Evolutionary conservation across 1,139 yeast genomes (phyloP).

Genomic region (Yamadazyma sp.): DNA sequence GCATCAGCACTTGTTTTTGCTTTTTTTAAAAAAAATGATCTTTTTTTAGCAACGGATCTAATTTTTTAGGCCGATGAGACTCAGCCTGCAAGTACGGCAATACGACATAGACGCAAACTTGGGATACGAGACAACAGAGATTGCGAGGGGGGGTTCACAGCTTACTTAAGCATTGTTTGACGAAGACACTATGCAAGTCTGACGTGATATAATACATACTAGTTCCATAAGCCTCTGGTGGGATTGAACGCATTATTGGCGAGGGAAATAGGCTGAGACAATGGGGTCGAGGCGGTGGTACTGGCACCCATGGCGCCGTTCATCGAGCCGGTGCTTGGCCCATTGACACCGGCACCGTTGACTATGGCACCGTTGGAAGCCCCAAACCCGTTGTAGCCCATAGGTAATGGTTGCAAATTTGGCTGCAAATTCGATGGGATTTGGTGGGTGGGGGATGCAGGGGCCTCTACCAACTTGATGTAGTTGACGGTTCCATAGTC

Average conservation of each 20-base stretch:
- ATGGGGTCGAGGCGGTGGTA: neutral
- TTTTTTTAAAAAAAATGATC: neutral
- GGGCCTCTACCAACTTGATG: constrained; percentile 27
- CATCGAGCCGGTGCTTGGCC: neutral
- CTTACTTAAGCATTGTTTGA: no score
- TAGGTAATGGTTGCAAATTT: neutral
- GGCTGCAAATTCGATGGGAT: neutral
- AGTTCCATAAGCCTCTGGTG: constrained; percentile 3
- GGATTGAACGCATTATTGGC: constrained; percentile 4
- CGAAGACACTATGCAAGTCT: no score
- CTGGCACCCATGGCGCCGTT: neutral
- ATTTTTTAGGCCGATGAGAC: neutral
- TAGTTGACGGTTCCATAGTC: constrained; percentile 49
- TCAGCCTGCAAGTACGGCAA: no score
- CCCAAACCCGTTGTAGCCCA: neutral
- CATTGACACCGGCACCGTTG: neutral
- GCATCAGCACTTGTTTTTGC: neutral
- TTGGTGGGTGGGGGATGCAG: neutral
- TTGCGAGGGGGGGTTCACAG: no score
- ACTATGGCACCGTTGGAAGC: neutral
- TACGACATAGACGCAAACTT: no score
- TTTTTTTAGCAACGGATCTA: neutral
- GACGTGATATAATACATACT: neutral
- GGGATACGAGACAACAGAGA: no score
- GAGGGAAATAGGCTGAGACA: constrained; percentile 2